These are phyloP conservation scores for Geranomyces variabilis DNA, from an alignment of 192 early-diverging fungal species.

Conservation along the genomic window DNA sequence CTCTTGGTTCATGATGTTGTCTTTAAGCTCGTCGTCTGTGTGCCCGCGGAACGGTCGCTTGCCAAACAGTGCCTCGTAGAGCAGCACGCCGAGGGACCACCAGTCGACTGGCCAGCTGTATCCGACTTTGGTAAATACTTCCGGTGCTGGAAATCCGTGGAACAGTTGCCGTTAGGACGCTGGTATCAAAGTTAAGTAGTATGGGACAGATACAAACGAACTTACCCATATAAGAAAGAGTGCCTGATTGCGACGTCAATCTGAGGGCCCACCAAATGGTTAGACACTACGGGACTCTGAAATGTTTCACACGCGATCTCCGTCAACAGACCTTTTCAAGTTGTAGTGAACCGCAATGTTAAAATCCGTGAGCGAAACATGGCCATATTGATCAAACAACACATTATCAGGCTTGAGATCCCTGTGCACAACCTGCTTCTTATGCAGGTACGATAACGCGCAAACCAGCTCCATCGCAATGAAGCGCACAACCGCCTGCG, in stretches of 20 bases:
- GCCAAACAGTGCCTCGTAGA: slow-evolving; percentile 81
- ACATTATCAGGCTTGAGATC: slow-evolving; percentile 54
- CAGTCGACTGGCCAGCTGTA: slow-evolving; percentile 89
- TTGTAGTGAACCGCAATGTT: slow-evolving; percentile 56
- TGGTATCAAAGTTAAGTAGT: too few species aligned
- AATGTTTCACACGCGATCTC: too few species aligned
- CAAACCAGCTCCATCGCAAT: slow-evolving; percentile 50
- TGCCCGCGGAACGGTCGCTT: slow-evolving; percentile 69
- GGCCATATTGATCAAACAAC: slow-evolving; percentile 51
- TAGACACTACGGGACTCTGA: too few species aligned
- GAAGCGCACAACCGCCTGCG: slow-evolving; percentile 46
- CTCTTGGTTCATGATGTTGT: slow-evolving; percentile 60
- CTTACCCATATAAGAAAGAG: slow-evolving; percentile 86
- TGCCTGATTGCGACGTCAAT: slow-evolving; percentile 85
- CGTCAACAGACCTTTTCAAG: not conserved
- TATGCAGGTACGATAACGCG: slow-evolving; percentile 51
- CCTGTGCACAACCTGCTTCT: slow-evolving; percentile 51
- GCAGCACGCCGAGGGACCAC: slow-evolving; percentile 90
- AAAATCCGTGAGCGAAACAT: slow-evolving; percentile 59
- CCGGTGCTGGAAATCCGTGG: too few species aligned
- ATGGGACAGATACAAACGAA: not conserved
- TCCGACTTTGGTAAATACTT: slow-evolving; percentile 54
- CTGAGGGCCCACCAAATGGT: not conserved
- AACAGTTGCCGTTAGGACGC: too few species aligned
- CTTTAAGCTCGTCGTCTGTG: slow-evolving; percentile 60